phyloP scores from a whole-genome alignment of 768 basidiomycete species.

The Pleurotus platypus region DNA sequence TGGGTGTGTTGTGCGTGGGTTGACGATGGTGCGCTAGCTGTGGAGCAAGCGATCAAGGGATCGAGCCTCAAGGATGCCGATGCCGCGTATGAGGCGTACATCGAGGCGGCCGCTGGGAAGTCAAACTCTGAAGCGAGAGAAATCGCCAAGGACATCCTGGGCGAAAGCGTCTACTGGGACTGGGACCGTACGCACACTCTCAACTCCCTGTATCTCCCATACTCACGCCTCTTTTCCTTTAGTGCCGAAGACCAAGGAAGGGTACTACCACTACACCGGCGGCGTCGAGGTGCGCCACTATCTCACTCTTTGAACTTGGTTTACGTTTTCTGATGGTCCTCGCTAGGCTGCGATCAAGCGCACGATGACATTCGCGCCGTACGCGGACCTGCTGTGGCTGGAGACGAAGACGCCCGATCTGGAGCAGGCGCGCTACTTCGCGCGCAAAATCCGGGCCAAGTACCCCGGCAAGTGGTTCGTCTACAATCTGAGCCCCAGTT shows the following conservation, averaged over 20 bases:
- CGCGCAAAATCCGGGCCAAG: slow-evolving; percentile 66
- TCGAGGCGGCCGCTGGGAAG: slow-evolving; percentile 53
- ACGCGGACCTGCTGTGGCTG: slow-evolving; percentile 89
- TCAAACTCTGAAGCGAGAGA: slow-evolving; percentile 71
- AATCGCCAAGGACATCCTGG: slow-evolving; percentile 72
- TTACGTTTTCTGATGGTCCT: not conserved
- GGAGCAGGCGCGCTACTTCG: slow-evolving; percentile 73
- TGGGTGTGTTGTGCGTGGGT: too few relatives aligned
- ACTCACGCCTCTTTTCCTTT: not conserved
- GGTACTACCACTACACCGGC: slow-evolving; percentile 84
- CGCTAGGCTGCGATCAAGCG: slow-evolving; percentile 74
- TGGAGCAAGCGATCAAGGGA: slow-evolving; percentile 51
- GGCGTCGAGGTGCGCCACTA: slow-evolving; percentile 55
- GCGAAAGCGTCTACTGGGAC: slow-evolving; percentile 76
- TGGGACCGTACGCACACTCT: slow-evolving; percentile 65
- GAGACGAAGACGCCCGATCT: slow-evolving; percentile 90
- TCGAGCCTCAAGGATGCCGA: slow-evolving; percentile 50
- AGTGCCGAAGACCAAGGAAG: slow-evolving; percentile 88
- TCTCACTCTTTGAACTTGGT: too few relatives aligned
- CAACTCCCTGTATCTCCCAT: too few relatives aligned
- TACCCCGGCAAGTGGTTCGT: slow-evolving; percentile 86
- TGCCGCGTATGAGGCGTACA: slow-evolving; percentile 55
- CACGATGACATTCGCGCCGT: slow-evolving; percentile 74
- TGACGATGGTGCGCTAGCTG: slow-evolving; percentile 33
- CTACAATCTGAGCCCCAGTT: slow-evolving; percentile 91